Conservation (phyloP, 1,284 basidiomycete species). For the Ganoderma resinaceum region DNA sequence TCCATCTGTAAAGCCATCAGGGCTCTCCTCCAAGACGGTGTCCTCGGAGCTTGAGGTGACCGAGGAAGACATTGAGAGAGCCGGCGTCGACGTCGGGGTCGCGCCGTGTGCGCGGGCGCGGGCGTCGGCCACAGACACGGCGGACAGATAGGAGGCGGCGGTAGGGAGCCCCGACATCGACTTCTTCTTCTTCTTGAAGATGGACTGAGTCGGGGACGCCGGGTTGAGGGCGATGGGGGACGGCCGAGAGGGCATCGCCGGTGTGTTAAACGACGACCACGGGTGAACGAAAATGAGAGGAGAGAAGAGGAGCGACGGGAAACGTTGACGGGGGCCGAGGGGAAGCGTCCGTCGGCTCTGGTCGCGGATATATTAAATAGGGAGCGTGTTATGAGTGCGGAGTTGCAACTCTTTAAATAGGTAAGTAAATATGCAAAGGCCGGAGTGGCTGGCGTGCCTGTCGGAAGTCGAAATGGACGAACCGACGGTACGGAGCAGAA, state of each 20-base stretch:
- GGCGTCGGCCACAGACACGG: slow-evolving; percentile 73
- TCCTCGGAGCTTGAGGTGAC: slow-evolving; percentile 70
- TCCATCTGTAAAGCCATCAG: slow-evolving; percentile 56
- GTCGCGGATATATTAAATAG: slow-evolving; percentile 8
- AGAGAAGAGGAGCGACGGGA: slow-evolving; percentile 3
- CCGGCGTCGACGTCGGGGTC: slow-evolving; percentile 64
- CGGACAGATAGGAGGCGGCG: slow-evolving; percentile 76
- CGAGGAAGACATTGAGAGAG: slow-evolving; percentile 74
- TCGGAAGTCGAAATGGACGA: slow-evolving; percentile 1
- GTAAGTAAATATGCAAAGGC: not conserved
- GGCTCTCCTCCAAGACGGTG: slow-evolving; percentile 59
- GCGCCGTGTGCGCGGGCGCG: slow-evolving; percentile 53
- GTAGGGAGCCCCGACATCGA: slow-evolving; percentile 59
- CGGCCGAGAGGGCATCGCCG: slow-evolving; percentile 47
- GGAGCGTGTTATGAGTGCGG: slow-evolving; percentile 9
- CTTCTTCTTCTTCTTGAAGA: slow-evolving; percentile 63
- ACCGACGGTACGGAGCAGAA: not conserved
- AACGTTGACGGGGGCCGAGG: not conserved
- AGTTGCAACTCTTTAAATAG: not conserved
- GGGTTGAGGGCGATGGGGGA: slow-evolving; percentile 58
- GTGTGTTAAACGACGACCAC: slow-evolving; percentile 15
- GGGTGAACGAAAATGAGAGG: slow-evolving; percentile 1
- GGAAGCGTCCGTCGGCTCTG: not conserved
- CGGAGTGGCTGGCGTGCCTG: not conserved
- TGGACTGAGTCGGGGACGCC: slow-evolving; percentile 56